Base-by-base conservation (phyloP, 2,329 filamentous ascomycete species). In the Xylariales sp. region DNA sequence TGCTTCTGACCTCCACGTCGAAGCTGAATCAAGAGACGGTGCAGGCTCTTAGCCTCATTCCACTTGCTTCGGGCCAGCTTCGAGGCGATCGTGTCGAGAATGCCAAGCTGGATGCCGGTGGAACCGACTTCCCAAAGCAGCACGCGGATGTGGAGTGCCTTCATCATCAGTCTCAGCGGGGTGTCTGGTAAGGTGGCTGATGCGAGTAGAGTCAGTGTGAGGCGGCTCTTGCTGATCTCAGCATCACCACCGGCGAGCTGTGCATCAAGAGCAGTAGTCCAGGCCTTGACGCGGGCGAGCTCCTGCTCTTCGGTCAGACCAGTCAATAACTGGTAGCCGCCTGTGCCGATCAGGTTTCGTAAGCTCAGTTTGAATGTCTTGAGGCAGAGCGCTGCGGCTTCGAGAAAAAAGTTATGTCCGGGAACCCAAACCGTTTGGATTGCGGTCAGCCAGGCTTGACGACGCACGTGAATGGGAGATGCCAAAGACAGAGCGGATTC, bases 381-480 rank as follows among this genome's bases (percentile, higher is more conserved):
- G 29, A 88, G 69, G 6, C 81, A 71, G 17, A 96, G 72, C 4
- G 89, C 90, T 13, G 86, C 81, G 39, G 87, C 84, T 60, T 95
- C 91, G 4, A 94, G 78, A 48, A 91, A 74, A 58, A 95, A 90
- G 49, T 84, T 87, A 59, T 95, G 88, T 15, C 83, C 79, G 10
- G 91, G 91, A 12, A 96, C 86, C 78, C 89, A 94, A 17, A 95
- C 87, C 4, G 85, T 91, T 62, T 95, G 90, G 42, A 95, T 83
- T 6, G 90, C 87, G 4, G 90, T 96, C 40, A 94, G 80, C 90
- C 91, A 96, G 21, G 90, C 90, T 58, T 89, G 86, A 43, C 85
- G 81, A 35, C 89, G 83, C 31, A 95, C 85, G 49, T 93, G 80
- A 40, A 94, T 88, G 0, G 90, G 84, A 0, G 88, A 90, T 4